Base-by-base conservation (phyloP, 2,329 filamentous ascomycete genomes). In the Alternaria gansuensis region DNA sequence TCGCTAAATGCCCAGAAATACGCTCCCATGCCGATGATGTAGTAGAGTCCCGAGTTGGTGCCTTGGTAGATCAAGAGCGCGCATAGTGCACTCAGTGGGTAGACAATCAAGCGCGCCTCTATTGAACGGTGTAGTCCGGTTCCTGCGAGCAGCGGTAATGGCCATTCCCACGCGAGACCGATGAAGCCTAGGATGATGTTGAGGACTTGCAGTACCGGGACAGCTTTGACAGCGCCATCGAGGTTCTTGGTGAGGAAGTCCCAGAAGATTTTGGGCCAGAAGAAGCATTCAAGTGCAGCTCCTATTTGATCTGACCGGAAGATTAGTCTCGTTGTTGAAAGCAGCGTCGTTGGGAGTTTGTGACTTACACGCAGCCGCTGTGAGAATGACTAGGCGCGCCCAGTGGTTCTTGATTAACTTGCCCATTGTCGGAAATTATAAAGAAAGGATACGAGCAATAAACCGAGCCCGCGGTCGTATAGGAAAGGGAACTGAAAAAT, bases 391-490 rank as follows among this genome's bases (percentile, higher is more conserved):
- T 73, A 99, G 88, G 62, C 95, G 90, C 69, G 93, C 95, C 92
- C 92, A 97, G 83, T 99, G 95, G 83, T 98, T 98, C 86, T 99
- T 99, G 83, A 99, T 98, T 76, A 99, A 88, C 81, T 90, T 95
- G 79, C 95, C 95, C 95, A 99, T 99, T 67, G 44, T 62, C 54
- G 58, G 48, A 54, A 62, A 64, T 63, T 69, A 65, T 45, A 71
- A 69, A 67, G 67, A 70, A 70, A 66, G 66, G 65, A 71, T 67
- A 67, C 58, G 64, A 66, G 68, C 63, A 64, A 61, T 69, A 66
- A 59, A 70, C 68, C 68, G 68, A 71, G 62, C 68, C 67, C 66
- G 68, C 68, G 68, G 67, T 59, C 54, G 66, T 65, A 43, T 59
- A 54, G 43, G 60, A 64, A 64, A 64, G 62, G 52, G 55, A 57